These are phyloP conservation scores for Podaxis rugospora DNA, from an alignment of 768 basidiomycete genomes.

Conservation along the genomic window DNA sequence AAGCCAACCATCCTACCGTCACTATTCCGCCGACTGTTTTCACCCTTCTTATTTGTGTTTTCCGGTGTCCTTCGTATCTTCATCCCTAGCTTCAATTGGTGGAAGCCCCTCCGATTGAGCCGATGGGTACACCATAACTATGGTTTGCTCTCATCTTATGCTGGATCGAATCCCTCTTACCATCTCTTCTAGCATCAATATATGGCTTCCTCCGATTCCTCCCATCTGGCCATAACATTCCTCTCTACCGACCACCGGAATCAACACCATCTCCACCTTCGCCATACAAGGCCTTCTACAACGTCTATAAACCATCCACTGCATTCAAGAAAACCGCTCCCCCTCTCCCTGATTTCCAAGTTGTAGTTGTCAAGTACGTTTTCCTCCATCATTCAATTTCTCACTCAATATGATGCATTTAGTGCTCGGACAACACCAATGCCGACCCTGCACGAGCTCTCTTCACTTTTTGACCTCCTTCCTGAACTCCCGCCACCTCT, in stretches of 20 bases:
- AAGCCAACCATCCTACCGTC: slow-evolving; percentile 17
- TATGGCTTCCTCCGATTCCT: slow-evolving; percentile 72
- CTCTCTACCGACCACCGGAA: slow-evolving; percentile 33
- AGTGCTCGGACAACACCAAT: slow-evolving; percentile 83
- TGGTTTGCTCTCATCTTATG: slow-evolving; percentile 31
- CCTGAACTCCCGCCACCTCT: slow-evolving; percentile 68
- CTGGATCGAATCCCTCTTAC: neutral
- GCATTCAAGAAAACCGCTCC: slow-evolving; percentile 76
- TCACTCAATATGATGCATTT: neutral
- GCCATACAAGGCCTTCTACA: slow-evolving; percentile 82
- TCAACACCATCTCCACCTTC: slow-evolving; percentile 19
- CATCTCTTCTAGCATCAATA: slow-evolving; percentile 46
- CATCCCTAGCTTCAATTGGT: slow-evolving; percentile 49
- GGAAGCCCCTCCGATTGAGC: slow-evolving; percentile 53
- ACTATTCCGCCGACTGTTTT: slow-evolving; percentile 29
- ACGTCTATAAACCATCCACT: slow-evolving; percentile 88
- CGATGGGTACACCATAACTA: slow-evolving; percentile 49
- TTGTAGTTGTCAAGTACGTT: slow-evolving; percentile 82
- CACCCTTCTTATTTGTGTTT: slow-evolving; percentile 28
- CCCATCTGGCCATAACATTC: slow-evolving; percentile 54
- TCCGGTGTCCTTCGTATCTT: slow-evolving; percentile 28
- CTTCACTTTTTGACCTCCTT: slow-evolving; percentile 62
- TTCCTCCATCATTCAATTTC: neutral
- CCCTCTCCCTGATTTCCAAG: slow-evolving; percentile 77
- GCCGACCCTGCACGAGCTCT: slow-evolving; percentile 77